Conservation (phyloP, 140 eudicot species). For the Ambrosia hybrid region DNA sequence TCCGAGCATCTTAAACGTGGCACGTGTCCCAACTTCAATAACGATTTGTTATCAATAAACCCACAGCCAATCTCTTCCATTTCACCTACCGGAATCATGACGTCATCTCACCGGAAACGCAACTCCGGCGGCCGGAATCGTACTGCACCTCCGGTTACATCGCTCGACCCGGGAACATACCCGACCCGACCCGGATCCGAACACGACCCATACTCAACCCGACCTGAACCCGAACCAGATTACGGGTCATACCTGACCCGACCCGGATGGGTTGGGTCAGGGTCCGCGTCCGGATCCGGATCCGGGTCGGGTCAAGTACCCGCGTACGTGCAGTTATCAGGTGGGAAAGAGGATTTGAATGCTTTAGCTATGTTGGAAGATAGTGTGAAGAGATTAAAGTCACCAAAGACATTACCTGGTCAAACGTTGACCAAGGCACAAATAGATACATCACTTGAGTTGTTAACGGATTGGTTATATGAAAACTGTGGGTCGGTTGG, state of each 20-base stretch:
- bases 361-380: constrained; percentile 92
- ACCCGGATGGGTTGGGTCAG: too few species aligned
- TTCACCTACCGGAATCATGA: constrained; percentile 47
- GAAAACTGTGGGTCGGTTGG: constrained; percentile 81
- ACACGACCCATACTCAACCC: neutral
- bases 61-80: constrained; percentile 57
- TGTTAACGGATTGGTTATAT: constrained; percentile 79
- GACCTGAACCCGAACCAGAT: neutral
- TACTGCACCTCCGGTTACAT: constrained; percentile 39
- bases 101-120: constrained; percentile 45
- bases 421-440: constrained; percentile 62
- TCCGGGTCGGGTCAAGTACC: too few species aligned
- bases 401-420: constrained; percentile 69
- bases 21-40: constrained; percentile 72
- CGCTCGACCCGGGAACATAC: constrained; percentile 51
- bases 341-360: constrained; percentile 86
- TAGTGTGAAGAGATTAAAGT: constrained; percentile 81
- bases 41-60: constrained; percentile 14
- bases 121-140: constrained; percentile 32
- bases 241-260: constrained; percentile 9
- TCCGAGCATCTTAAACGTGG: constrained; percentile 93
- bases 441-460: constrained; percentile 62
- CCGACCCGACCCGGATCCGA: constrained; percentile 32
- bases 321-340: constrained; percentile 60
- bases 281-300: too few species aligned